phyloP scores from a whole-genome alignment of 768 basidiomycete genomes.

The Chalciporus sphaerocephalus region DNA sequence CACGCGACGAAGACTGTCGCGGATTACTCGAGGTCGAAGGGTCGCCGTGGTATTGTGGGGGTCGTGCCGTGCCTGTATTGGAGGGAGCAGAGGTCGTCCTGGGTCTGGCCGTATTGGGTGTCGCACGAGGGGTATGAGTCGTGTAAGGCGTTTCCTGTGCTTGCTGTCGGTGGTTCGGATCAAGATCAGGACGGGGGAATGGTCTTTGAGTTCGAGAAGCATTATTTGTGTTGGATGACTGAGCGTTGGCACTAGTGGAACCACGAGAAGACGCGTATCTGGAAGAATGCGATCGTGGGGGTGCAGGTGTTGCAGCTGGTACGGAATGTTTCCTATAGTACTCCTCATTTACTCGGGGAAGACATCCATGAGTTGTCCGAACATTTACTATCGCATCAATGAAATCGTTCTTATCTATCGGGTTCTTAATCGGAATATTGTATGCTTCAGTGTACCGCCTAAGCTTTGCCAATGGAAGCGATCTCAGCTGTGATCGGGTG shows the following conservation, averaged over 20 bases:
- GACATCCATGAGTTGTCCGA: slow-evolving; percentile 53
- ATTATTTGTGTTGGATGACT: background rate
- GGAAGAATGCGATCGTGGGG: slow-evolving; percentile 14
- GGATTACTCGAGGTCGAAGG: slow-evolving; percentile 21
- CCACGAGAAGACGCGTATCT: slow-evolving; percentile 14
- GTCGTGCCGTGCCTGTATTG: slow-evolving; percentile 10
- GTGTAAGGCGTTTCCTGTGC: slow-evolving; percentile 13
- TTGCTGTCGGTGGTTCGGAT: slow-evolving; percentile 38
- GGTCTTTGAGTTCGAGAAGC: slow-evolving; percentile 28
- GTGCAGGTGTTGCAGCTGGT: slow-evolving; percentile 12
- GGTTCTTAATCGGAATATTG: slow-evolving; percentile 55
- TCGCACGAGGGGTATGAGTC: slow-evolving; percentile 15
- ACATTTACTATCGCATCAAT: slow-evolving; percentile 56
- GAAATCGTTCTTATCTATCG: slow-evolving; percentile 76
- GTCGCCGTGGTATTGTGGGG: slow-evolving; percentile 3
- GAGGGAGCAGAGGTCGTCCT: slow-evolving; percentile 23
- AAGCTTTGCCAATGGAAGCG: slow-evolving; percentile 54
- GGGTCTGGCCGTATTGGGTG: slow-evolving; percentile 12
- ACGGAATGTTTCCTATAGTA: slow-evolving; percentile 30
- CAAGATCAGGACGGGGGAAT: slow-evolving; percentile 65
- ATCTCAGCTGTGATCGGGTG: slow-evolving; percentile 52
- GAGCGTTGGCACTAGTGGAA: slow-evolving; percentile 2
- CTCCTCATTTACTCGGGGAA: slow-evolving; percentile 58
- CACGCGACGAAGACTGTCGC: slow-evolving; percentile 6
- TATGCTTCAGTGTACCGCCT: slow-evolving; percentile 70